A percentile compares a stretch with the other conserved stretches of the same genome.
phyloP scores from a whole-genome alignment of 2,329 filamentous ascomycete genomes.

The Simplicillium sp. region DNA sequence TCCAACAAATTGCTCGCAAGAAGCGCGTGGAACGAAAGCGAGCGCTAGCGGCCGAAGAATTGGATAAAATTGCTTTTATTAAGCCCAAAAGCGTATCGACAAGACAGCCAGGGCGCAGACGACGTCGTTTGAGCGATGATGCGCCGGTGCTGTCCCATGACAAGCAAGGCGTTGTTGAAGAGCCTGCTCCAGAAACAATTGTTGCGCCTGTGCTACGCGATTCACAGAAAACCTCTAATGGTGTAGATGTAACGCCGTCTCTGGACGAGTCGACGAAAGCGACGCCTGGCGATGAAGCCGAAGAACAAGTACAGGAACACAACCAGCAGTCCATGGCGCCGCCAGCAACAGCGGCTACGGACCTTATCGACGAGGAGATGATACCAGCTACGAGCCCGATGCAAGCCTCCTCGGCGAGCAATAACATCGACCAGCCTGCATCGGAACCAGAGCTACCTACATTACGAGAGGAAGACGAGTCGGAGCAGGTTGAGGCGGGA shows the following conservation, averaged over 20 bases:
- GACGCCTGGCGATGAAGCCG: slow-evolving; percentile 16
- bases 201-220: slow-evolving; percentile 10
- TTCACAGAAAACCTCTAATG: slow-evolving; percentile 17
- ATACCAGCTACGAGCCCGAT: slow-evolving; percentile 29
- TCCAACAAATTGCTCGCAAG: slow-evolving; percentile 33
- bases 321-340: slow-evolving; percentile 7
- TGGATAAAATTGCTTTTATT: slow-evolving; percentile 29
- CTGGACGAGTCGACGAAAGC: slow-evolving; percentile 20
- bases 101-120: slow-evolving; percentile 16
- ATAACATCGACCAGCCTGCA: slow-evolving; percentile 9
- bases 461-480: slow-evolving; percentile 12
- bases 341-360: slow-evolving; percentile 3
- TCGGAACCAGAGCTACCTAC: slow-evolving; percentile 25
- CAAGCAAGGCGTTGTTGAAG: neutral
- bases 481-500: slow-evolving; percentile 8
- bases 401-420: slow-evolving; percentile 16
- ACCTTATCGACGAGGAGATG: slow-evolving; percentile 20
- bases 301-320: neutral
- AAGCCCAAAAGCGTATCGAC: slow-evolving; percentile 12
- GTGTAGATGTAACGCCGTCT: slow-evolving; percentile 11
- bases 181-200: neutral
- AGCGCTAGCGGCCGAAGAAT: slow-evolving; percentile 27
- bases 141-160: neutral
- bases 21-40: slow-evolving; percentile 27
- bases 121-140: slow-evolving; percentile 1